Base-by-base conservation (phyloP, 768 basidiomycete species). In the Termitomyces sp. region DNA sequence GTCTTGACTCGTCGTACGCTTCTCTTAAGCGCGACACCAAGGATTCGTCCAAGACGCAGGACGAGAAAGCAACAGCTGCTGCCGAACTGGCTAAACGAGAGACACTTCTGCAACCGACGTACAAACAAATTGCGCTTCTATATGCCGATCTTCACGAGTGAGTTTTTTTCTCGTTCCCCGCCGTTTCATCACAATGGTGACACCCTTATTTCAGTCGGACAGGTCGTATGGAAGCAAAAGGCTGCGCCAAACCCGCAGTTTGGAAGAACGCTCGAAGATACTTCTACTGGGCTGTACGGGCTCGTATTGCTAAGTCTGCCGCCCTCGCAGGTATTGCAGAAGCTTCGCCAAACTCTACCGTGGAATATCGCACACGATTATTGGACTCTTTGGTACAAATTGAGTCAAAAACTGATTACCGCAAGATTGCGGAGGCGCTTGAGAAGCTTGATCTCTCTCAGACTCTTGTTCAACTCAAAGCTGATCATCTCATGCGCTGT, bases 131-230 rank as follows among this genome's bases (percentile, higher is more conserved):
- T 48, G 94, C 95, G 26, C 71, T 98, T 58, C 78, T 95, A 31
- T 98, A 98, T 66, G 95, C 94, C 33, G 97, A 99, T 72, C 85
- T 97, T 60, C 97, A 96, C 67, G 94, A 97, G 91, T 94, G 71
- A 67, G 91, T 78, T 43, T 35, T 55, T 23, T 40, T 50, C 49
- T 28, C 28, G 12, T 51, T 46, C 19, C 58, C 42, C 33, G 59
- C 40, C 37, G 53, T 35, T 61, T 64, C 44, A 57, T 53, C 19
- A n/a, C 17, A 5, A 55, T 40, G 5, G 21, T 19, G 54, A 50
- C 26, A 14, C 43, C 35, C 35, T 3, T 12, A 35, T 54, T 57
- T 56, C 66, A 96, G 94, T 72, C 92, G 95, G 48, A 81, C 84
- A 45, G 94, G 94, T 48, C 92, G 95, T 47, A 96, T 97, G 94